phyloP scores from a whole-genome alignment of 148 eudicot species.

The Tetragonia tetragonoides region DNA sequence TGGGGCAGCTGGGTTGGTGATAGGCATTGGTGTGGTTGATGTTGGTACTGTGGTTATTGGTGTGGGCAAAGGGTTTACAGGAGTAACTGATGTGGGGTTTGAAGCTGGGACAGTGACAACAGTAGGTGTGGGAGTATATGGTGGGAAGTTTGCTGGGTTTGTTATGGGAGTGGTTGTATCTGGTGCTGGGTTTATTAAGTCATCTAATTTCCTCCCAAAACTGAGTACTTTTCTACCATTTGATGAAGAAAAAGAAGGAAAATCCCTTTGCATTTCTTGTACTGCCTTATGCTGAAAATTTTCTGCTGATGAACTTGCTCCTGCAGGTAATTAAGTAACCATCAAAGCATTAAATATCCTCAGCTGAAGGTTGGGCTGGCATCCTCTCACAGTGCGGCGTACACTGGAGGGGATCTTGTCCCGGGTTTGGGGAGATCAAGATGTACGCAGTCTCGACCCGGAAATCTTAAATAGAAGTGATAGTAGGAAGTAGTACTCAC shows the following conservation, averaged over 20 bases:
- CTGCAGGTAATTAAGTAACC: slow-evolving; percentile 23
- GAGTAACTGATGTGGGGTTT: slow-evolving; percentile 36
- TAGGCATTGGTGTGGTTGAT: slow-evolving; percentile 32
- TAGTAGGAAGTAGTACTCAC: slow-evolving; percentile 31
- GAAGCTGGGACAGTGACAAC: slow-evolving; percentile 55
- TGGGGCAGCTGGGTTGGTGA: slow-evolving; percentile 23
- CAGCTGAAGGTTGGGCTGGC: background rate
- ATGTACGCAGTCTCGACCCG: slow-evolving; percentile 13
- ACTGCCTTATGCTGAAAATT: background rate
- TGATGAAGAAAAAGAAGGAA: slow-evolving; percentile 20
- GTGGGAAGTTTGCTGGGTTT: slow-evolving; percentile 45
- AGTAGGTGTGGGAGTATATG: slow-evolving; percentile 41
- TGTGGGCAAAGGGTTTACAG: slow-evolving; percentile 27
- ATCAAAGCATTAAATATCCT: background rate
- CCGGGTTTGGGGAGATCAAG: background rate
- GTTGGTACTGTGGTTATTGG: slow-evolving; percentile 33
- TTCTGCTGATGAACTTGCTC: slow-evolving; percentile 14
- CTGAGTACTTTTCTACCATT: slow-evolving; percentile 29
- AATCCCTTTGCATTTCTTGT: slow-evolving; percentile 17
- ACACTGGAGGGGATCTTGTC: background rate
- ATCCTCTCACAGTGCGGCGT: background rate
- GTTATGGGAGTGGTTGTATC: slow-evolving; percentile 37
- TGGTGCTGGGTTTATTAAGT: slow-evolving; percentile 36
- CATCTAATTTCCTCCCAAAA: slow-evolving; percentile 33
- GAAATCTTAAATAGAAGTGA: background rate